A percentile compares a stretch with the other conserved stretches of the same genome.
phyloP scores from a whole-genome alignment of 2,329 filamentous ascomycete genomes.

The Paecilomyces dactylethromorphus region DNA sequence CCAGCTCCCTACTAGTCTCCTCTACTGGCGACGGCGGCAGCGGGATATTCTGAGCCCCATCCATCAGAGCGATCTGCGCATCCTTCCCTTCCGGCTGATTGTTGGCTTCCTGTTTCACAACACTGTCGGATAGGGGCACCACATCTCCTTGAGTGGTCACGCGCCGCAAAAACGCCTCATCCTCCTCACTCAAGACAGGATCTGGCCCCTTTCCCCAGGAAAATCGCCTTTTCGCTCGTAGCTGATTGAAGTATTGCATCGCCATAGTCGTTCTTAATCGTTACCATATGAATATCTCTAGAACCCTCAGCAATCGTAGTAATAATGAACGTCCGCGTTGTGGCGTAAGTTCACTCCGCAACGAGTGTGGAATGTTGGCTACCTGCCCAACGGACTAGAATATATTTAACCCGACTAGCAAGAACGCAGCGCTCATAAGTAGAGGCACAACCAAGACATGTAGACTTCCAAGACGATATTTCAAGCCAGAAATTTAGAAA shows the following conservation, averaged over 20 bases:
- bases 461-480: neutral
- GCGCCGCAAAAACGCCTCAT: conserved; percentile 50
- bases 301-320: neutral
- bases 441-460: neutral
- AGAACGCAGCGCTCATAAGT: neutral
- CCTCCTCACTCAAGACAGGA: conserved; percentile 53
- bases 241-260: conserved; percentile 39
- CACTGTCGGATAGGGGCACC: conserved; percentile 20
- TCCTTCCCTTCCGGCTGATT: conserved; percentile 24
- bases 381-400: neutral
- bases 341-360: neutral
- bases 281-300: neutral
- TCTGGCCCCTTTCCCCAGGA: conserved; percentile 22
- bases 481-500: too few species aligned
- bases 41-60: conserved; percentile 42
- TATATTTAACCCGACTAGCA: neutral
- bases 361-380: neutral
- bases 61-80: conserved; percentile 40
- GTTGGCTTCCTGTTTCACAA: conserved; percentile 2
- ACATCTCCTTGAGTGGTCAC: conserved; percentile 39
- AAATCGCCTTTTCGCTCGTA: conserved; percentile 31
- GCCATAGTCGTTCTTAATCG: conserved; percentile 3
- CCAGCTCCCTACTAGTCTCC: conserved; percentile 27
- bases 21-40: conserved; percentile 45
- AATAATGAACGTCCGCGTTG: neutral